Evolutionary conservation across 495 filamentous ascomycete genomes (phyloP), one percentile per base, ranked within the genome.

Genomic region (Mytilinidion resinicola): DNA sequence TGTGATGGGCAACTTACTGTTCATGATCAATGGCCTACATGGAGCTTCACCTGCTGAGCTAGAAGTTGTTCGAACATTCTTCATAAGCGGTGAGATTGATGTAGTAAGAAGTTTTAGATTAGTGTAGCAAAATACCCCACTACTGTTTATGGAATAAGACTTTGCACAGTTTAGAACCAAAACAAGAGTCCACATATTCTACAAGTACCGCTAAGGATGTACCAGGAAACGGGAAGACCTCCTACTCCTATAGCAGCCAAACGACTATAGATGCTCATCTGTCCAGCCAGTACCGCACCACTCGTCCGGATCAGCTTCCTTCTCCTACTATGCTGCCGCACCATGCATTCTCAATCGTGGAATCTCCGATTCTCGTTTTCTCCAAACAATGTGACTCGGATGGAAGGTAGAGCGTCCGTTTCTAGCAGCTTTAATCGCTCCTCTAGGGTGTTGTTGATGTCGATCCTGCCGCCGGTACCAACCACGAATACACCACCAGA

Each of bases 381-480:
- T 42, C 95, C 95, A 67, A 97, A 97, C 39, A 99, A 76, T 3
- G 82, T 85, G 70, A 86, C 80, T 60, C 95, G 82, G 62, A 99
- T 84, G 35, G 84, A 84, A 11, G 95, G 95, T 41, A 97, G 80
- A 30, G 88, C 89, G 64, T 88, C 89, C 54, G 83, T 83, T 70
- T 92, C 84, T 39, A 96, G 81, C 55, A 97, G 76, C 59, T 83
- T 84, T 72, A 99, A 76, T 54, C 95, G 84, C 69, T 96, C 88
- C 65, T 97, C 95, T 49, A 97, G 85, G 25, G 93, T 97, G 75
- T 99, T 96, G 82, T 96, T 90, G 71, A 99, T 95, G 63, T 95
- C 90, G 72, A 99, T 97, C 80, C 91, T 96, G 68, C 95, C 95
- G 57, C 83, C 79, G 48, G 85, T 83, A 25, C 91, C 90, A 20